Base-by-base conservation (phyloP, 2,329 filamentous ascomycete species). In the Beauveria asiatica region DNA sequence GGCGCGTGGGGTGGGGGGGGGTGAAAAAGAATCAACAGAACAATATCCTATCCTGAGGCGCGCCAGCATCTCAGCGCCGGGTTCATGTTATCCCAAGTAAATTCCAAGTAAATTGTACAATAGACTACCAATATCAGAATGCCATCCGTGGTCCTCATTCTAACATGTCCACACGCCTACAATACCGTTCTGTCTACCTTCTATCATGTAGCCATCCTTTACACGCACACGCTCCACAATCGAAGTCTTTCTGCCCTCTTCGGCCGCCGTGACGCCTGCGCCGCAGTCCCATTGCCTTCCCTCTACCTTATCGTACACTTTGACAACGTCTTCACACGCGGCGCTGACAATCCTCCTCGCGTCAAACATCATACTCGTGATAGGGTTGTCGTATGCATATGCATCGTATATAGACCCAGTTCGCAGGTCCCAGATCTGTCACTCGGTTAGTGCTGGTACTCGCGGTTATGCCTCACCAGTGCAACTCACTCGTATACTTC, bases 361-460 rank as follows among this genome's bases (percentile, higher is more conserved):
- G 74, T 99, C 94, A 72, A 99, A 99, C 87, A 95, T 96, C 92
- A 97, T 96, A 78, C 88, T 90, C 37, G 92, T 96, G 61, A 99
- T 84, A 0, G 92, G 86, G 68, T 90, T 82, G 70, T 97, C 92
- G 75, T 97, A 99, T 23, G 93, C 94, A 73, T 92, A 99, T 19
- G 93, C 94, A 72, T 99, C 94, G 72, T 89, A 89, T 67, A 99
- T 97, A 39, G 92, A 92, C 50, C 94, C 94, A 13, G 92, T 97
- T 59, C 94, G 89, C 60, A 99, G 87, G 75, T 99, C 94, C 94
- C 94, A 99, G 71, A 99, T 97, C 92, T 97, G 70, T 60, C 62
- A 65, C 66, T 13, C 27, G 37, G 41, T 52, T 44, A 44, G 17
- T 44, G 5, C n/a, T 13, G 10, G 16, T 46, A 41, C 37, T n/a